Conservation (phyloP, 176 grass and related monocot species). For the Ampelocalamus luodianensis region DNA sequence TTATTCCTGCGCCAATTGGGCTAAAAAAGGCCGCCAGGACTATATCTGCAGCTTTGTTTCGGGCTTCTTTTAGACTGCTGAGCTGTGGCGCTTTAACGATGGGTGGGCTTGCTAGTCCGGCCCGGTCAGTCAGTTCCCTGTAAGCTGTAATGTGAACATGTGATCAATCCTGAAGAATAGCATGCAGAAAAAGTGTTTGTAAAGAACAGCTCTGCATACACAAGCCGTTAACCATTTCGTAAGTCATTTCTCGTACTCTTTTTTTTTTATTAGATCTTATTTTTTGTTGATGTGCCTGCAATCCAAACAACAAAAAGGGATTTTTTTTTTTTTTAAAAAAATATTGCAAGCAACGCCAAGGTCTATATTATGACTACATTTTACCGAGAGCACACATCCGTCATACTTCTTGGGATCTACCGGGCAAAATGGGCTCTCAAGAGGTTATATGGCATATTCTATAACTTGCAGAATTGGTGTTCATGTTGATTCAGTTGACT, state of each 20-base stretch:
- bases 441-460: neutral
- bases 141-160: neutral
- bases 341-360: neutral
- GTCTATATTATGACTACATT: neutral
- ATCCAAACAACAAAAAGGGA: neutral
- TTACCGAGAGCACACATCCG: neutral
- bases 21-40: neutral
- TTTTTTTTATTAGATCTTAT: no score
- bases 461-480: neutral
- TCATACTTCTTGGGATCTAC: neutral
- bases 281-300: neutral
- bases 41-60: neutral
- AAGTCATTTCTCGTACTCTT: neutral
- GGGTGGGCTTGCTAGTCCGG: neutral
- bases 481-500: conserved; percentile 48
- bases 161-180: neutral
- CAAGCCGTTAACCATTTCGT: neutral
- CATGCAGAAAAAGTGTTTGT: neutral
- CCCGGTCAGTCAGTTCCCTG: neutral
- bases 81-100: neutral
- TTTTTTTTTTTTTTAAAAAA: neutral
- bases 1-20: neutral
- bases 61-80: neutral
- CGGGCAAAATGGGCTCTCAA: neutral
- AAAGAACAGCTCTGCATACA: neutral